phyloP scores from a whole-genome alignment of 495 filamentous ascomycete species.

The Bryoglossum gracile region DNA sequence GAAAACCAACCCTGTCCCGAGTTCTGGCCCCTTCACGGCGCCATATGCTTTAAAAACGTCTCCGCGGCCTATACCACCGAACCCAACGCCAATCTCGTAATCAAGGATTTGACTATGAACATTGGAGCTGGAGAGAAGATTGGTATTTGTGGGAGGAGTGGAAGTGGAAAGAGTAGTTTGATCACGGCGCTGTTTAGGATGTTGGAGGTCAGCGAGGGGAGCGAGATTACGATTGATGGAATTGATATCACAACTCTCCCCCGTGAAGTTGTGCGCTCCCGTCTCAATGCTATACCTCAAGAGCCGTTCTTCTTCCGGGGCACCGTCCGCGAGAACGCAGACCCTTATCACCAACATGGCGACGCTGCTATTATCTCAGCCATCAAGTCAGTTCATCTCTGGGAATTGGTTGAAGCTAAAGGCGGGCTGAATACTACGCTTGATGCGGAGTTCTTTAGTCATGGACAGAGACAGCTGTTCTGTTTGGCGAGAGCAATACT shows the following conservation, averaged over 20 bases:
- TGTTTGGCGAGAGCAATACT: constrained; percentile 38
- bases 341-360: constrained; percentile 31
- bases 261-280: constrained; percentile 23
- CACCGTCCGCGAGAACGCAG: constrained; percentile 41
- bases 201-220: constrained; percentile 30
- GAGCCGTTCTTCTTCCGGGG: constrained; percentile 41
- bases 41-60: constrained; percentile 29
- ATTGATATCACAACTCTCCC: constrained; percentile 33
- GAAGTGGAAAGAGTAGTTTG: constrained; percentile 38
- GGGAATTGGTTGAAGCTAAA: constrained; percentile 31
- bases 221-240: constrained; percentile 37
- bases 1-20: constrained; percentile 16
- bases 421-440: constrained; percentile 36
- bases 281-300: constrained; percentile 39
- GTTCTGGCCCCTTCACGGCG: constrained; percentile 33
- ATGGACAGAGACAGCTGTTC: constrained; percentile 43
- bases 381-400: constrained; percentile 33
- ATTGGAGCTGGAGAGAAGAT: constrained; percentile 34
- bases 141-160: constrained; percentile 40
- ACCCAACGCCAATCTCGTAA: background rate
- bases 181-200: constrained; percentile 34
- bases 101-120: constrained; percentile 16
- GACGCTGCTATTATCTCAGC: constrained; percentile 34
- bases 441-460: constrained; percentile 31
- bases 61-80: constrained; percentile 30